Conservation (phyloP, 2,329 filamentous ascomycete genomes). For the Phialocephala subalpina region DNA sequence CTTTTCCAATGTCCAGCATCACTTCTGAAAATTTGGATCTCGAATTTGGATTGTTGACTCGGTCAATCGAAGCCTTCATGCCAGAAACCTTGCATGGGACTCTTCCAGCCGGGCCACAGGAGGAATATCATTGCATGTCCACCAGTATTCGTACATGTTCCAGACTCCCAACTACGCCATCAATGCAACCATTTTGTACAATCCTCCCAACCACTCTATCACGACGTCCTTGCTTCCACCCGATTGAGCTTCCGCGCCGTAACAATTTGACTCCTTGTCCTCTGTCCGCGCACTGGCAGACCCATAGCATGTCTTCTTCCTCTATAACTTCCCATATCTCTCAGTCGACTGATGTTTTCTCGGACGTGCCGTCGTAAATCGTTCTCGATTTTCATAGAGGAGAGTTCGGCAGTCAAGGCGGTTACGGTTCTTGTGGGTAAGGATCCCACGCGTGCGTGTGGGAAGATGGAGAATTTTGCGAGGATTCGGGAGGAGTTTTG, state of each 20-base stretch:
- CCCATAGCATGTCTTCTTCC: slow-evolving; percentile 93
- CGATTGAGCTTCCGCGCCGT: slow-evolving; percentile 69
- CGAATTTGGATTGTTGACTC: too few species aligned
- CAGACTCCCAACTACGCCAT: slow-evolving; percentile 5
- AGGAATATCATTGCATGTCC: background rate
- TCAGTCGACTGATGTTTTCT: slow-evolving; percentile 86
- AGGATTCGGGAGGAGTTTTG: slow-evolving; percentile 77
- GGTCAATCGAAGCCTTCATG: too few species aligned
- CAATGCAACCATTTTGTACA: slow-evolving; percentile 6
- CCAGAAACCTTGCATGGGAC: too few species aligned
- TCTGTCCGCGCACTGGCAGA: slow-evolving; percentile 89
- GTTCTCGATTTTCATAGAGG: slow-evolving; percentile 93
- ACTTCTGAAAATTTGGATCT: too few species aligned
- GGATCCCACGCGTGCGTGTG: slow-evolving; percentile 78
- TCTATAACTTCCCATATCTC: slow-evolving; percentile 90
- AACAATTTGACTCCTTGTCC: slow-evolving; percentile 77
- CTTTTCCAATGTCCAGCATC: too few species aligned
- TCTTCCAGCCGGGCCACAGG: background rate
- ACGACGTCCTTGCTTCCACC: background rate
- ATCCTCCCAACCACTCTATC: background rate
- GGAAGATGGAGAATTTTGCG: slow-evolving; percentile 89
- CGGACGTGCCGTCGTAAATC: slow-evolving; percentile 79
- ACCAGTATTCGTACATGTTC: background rate
- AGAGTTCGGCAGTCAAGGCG: slow-evolving; percentile 83
- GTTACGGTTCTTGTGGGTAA: slow-evolving; percentile 80